Base-by-base conservation (phyloP, 2,329 filamentous ascomycete genomes). In the Pseudocercospora fijiensis region DNA sequence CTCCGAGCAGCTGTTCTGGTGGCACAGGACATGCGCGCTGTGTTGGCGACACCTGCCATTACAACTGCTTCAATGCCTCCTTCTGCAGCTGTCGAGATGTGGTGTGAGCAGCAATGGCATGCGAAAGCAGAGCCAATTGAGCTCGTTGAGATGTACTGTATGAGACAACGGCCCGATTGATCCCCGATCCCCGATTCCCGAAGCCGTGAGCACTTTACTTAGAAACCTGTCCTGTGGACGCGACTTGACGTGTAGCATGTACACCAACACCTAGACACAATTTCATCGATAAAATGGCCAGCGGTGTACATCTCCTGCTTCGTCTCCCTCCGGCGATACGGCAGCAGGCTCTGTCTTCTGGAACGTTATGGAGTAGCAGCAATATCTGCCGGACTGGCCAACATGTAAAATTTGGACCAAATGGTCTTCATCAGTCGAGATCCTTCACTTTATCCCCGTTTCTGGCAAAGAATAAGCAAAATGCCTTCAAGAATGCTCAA, bases 41-140 rank as follows among this genome's bases (percentile, higher is more conserved):
- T 70, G 57, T 69, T 71, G 28, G 65, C 62, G n/a, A 74, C 65
- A 58, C 65, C 70, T 49, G 74, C 72, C 74, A 75, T 75, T 65
- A 63, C 62, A 67, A 62, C 57, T 47, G 33, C 27, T 27, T 26
- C 26, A 13, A 58, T 58, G 16, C 37, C 22, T 13, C 55, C 26
- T 11, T 20, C 30, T 51, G 37, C 26, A 56, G 28, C 24, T 27
- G n/a, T 56, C 57, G n/a, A 22, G 47, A 51, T 30, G 43, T 56
- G 47, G 45, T 51, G 26, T 24, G 57, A 60, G 65, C 62, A 64
- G 56, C 60, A 65, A 66, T 62, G 63, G 63, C 52, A 60, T 18
- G 27, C 30, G 41, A 43, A 37, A 47, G 30, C 26, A 52, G 53
- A 43, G 20, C 52, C 56, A 60, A 45, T 41, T 56, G 55, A 41